Evolutionary conservation across 495 filamentous ascomycete species (phyloP).

Genomic region (Penicillium coprophilum): DNA sequence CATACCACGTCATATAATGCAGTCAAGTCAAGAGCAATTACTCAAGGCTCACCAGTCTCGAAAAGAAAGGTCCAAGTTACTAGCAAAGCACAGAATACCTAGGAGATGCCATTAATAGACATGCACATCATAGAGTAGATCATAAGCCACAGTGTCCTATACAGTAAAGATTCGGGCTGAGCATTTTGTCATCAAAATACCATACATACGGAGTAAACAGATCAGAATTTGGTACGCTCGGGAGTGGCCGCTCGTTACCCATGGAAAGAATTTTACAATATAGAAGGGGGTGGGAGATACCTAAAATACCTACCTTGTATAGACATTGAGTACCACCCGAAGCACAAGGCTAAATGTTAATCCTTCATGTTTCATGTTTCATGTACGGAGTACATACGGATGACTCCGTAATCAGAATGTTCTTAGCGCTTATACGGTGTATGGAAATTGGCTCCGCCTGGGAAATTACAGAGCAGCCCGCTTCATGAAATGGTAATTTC

Average conservation of each 20-base stretch:
- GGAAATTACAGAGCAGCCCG: constrained; percentile 1
- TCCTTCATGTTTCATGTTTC: background rate
- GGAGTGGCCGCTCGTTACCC: constrained; percentile 16
- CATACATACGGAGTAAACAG: background rate
- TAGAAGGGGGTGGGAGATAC: background rate
- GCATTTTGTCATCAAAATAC: no score
- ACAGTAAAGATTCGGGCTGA: no score
- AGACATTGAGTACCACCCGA: background rate
- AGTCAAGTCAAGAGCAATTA: background rate
- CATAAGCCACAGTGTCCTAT: background rate
- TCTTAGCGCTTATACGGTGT: background rate
- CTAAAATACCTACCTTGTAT: background rate
- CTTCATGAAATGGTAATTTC: background rate
- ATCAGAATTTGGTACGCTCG: constrained; percentile 2
- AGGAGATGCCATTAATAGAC: background rate
- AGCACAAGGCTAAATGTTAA: background rate
- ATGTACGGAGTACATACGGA: background rate
- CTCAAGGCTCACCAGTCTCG: background rate
- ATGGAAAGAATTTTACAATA: constrained; percentile 11
- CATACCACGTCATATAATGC: background rate
- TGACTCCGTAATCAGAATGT: background rate
- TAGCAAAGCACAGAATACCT: background rate
- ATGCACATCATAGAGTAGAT: background rate
- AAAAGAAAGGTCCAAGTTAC: background rate
- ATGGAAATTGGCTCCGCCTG: constrained; percentile 3